Base-by-base conservation (phyloP, 2,329 filamentous ascomycete genomes). In the Penicillium sp. region DNA sequence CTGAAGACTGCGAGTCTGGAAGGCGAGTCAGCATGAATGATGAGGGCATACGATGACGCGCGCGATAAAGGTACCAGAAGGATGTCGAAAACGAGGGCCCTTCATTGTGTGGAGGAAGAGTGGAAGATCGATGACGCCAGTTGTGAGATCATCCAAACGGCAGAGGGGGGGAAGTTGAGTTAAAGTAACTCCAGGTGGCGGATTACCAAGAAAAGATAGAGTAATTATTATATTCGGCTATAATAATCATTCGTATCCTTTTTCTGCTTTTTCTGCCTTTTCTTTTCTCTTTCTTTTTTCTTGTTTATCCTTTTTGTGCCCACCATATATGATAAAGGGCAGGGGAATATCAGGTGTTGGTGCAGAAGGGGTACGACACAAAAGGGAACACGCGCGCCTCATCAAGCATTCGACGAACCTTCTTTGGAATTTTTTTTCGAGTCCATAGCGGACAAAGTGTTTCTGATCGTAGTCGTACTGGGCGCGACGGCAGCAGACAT, bases 401-500 rank as follows among this genome's bases (percentile, higher is more conserved):
- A 44, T 19, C 31, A 50, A 35, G 47, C 43, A 62, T 58, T 53
- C 57, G 52, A 72, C 74, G 60, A 64, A 79, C 77, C 75, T 72
- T 77, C 75, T 63, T 68, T 66, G 56, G 63, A 63, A 53, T 68
- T 69, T 62, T 75, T 78, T 64, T 77, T 78, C 54, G 71, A 68
- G 62, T 79, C 77, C 74, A 79, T 78, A 63, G 75, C 69, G 51
- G 75, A 73, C 54, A 75, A 69, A 57, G 72, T 74, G 58, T 55
- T 64, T 68, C 70, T 59, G 63, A 64, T 68, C 62, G 71, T 69
- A 48, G 76, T 72, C 49, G 67, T 67, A 54, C 71, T 69, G 54
- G 71, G 66, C 62, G 73, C 72, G 59, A 77, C 72, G 45, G 71
- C 71, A 65, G 75, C 72, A 67, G 76, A 76, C 75, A 78, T 78